phyloP scores from a whole-genome alignment of 345 rosid genomes.

The Durio zibethinus region DNA sequence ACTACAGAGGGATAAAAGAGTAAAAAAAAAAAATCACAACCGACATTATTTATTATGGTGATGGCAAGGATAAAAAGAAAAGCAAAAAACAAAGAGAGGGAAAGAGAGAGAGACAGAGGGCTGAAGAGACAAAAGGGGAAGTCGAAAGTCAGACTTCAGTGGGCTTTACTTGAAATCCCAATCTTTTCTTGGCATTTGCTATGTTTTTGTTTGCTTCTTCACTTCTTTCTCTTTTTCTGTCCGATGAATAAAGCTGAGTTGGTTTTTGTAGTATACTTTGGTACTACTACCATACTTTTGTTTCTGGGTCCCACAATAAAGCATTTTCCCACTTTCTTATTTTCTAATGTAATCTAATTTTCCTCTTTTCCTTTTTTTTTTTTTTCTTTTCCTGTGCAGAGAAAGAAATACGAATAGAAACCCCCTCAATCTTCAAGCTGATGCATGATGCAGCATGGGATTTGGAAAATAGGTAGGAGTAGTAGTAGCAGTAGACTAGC shows the following conservation, averaged over 20 bases:
- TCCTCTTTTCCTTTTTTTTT: not conserved
- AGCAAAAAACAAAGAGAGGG: not conserved
- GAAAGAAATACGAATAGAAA: no score
- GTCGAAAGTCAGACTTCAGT: constrained; percentile 31
- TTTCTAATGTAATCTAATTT: not conserved
- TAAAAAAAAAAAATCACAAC: not conserved
- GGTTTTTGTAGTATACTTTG: not conserved
- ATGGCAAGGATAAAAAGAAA: not conserved
- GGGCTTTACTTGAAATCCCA: constrained; percentile 13
- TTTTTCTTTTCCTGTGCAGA: not conserved
- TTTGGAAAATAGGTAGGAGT: not conserved
- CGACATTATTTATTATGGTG: not conserved
- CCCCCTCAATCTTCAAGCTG: no score
- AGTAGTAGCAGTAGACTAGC: no score
- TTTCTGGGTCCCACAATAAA: not conserved
- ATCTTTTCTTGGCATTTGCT: constrained; percentile 19
- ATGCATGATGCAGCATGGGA: no score
- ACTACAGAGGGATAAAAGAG: no score
- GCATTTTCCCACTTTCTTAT: no score
- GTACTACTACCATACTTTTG: no score
- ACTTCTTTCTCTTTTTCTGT: not conserved
- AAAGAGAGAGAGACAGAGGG: not conserved
- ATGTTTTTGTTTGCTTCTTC: constrained; percentile 1
- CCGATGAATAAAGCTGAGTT: not conserved
- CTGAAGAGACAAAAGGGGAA: constrained; percentile 45